Evolutionary conservation across 768 basidiomycete species (phyloP), one percentile per base, ranked within the genome.

Genomic region (Tricholoma terreum): DNA sequence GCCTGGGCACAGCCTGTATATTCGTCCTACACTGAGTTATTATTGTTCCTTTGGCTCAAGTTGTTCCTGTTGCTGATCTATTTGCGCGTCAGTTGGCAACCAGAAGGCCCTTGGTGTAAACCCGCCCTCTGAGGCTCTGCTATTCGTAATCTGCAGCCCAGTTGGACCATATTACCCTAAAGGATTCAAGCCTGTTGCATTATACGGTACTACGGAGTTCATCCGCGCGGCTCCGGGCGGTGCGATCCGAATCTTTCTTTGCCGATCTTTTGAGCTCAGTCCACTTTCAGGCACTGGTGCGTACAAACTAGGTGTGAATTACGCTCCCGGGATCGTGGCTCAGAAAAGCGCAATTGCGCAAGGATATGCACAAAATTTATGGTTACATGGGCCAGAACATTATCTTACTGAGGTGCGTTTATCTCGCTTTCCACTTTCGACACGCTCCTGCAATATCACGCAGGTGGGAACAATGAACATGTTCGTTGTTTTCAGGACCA

Each of bases 391-490:
- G 0, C 77, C 87, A 1, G 82, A 85, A 15, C 80, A 79, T 53
- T 68, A 79, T 61, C 70, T 85, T 35, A 84, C 84, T 0, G 84
- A 85, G 72, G 75, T 73, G 15, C 11, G 65, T 52, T 43, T 30
- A 19, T 21, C n/a, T 19, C 19, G 11, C 22, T 24, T 21, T 22
- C n/a, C 8, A 10, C 4, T 15, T 22, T 19, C n/a, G 27, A 30
- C 15, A 6, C 15, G 50, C 35, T 35, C 22, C 38, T 76, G 2
- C 77, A 81, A 51, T 76, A 81, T 60, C 67, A 76, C 12, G 82
- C 30, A 75, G 73, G 92, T 93, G 40, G 94, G 94, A 40, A 93
- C 92, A 1, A 95, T 95, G 94, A 96, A 96, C 72, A 73, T 94
- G 69, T 95, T 95, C 59, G 84, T 88, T 43, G 90, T 87, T 3